phyloP scores from a whole-genome alignment of 305 asterid species.

The Solanum hybrid region DNA sequence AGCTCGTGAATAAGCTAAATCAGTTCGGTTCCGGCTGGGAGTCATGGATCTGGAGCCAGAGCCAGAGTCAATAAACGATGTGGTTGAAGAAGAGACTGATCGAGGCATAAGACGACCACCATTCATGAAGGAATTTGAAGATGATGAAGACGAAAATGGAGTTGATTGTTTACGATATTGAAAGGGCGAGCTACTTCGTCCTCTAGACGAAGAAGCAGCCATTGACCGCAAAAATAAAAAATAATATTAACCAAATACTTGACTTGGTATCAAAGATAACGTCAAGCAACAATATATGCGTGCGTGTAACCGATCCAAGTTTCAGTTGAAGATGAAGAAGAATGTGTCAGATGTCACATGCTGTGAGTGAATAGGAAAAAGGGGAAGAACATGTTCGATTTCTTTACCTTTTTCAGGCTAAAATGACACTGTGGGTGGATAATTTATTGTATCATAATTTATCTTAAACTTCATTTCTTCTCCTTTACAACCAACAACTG shows the following conservation, averaged over 20 bases:
- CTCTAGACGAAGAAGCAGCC: conserved; percentile 87
- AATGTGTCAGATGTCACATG: conserved; percentile 83
- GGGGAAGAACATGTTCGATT: conserved; percentile 31
- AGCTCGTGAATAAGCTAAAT: conserved; percentile 26
- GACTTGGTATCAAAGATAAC: conserved; percentile 1
- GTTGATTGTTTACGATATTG: conserved; percentile 45
- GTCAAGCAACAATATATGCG: not conserved
- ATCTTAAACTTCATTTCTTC: conserved; percentile 26
- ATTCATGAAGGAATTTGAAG: conserved; percentile 74
- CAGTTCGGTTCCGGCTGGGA: conserved; percentile 39
- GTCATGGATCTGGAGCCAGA: conserved; percentile 61
- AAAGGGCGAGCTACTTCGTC: conserved; percentile 81
- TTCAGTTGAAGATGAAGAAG: conserved; percentile 17
- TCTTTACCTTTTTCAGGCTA: conserved; percentile 22
- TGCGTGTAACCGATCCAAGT: not conserved
- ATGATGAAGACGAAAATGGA: conserved; percentile 76
- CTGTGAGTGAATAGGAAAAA: conserved; percentile 29
- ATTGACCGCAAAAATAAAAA: conserved; percentile 25
- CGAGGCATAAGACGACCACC: conserved; percentile 50
- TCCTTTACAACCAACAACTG: conserved; percentile 52
- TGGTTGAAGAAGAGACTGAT: conserved; percentile 59
- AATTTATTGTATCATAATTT: not conserved
- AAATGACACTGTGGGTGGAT: conserved; percentile 18
- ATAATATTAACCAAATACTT: not conserved
- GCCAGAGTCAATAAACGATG: conserved; percentile 55